A percentile compares a stretch with the other conserved stretches of the same genome.
Conservation (phyloP, 2,329 filamentous ascomycete genomes). For the Cytospora chrysosperma region DNA sequence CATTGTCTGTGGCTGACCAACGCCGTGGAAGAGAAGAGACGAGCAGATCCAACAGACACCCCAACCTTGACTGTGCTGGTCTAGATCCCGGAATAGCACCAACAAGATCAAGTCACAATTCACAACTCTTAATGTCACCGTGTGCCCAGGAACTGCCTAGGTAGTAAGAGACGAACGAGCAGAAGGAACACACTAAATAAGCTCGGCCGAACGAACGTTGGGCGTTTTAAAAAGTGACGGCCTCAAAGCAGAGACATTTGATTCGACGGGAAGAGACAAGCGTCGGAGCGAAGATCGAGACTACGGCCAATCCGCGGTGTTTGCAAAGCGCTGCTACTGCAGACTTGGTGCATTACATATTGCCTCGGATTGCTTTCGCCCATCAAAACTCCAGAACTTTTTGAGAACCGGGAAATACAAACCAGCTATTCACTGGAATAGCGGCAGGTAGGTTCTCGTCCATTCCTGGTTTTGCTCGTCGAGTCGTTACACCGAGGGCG, state of each 20-base stretch:
- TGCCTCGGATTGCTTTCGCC: constrained; percentile 8
- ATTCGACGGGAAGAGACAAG: constrained; percentile 12
- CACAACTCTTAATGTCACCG: background rate
- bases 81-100: background rate
- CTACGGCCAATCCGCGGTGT: constrained; percentile 5
- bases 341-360: constrained; percentile 8
- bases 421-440: background rate
- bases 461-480: background rate
- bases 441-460: background rate
- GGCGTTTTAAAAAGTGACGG: constrained; percentile 3
- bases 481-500: background rate
- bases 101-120: background rate
- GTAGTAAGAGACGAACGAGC: constrained; percentile 2
- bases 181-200: constrained; percentile 8
- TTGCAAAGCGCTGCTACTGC: constrained; percentile 13
- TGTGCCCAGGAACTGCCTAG: constrained; percentile 8
- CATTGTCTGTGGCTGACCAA: constrained; percentile 7
- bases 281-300: constrained; percentile 14
- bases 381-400: too few relatives aligned
- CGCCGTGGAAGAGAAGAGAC: background rate
- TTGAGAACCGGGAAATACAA: constrained; percentile 7
- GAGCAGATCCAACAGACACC: background rate
- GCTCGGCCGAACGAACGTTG: background rate
- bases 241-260: constrained; percentile 4
- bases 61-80: background rate